A percentile compares a stretch with the other conserved stretches of the same genome.
Conservation (phyloP, 257 asterid genomes). For the Salvia rosmarinus region DNA sequence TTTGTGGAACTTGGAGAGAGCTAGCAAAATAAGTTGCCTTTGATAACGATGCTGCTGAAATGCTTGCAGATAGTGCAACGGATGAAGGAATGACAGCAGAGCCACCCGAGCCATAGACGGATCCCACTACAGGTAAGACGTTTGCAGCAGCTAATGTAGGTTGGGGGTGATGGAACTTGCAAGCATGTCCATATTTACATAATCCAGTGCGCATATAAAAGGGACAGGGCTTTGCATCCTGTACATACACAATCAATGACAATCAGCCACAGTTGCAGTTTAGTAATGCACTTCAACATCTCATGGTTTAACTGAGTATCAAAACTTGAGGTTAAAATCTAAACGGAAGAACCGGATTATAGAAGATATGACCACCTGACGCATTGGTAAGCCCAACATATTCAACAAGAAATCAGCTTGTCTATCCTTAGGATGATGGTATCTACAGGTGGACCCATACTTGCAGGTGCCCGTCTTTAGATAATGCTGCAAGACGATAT, state of each 20-base stretch:
- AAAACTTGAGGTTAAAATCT: neutral
- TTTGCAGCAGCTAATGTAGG: conserved; percentile 50
- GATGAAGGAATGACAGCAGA: conserved; percentile 44
- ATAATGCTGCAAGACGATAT: conserved; percentile 56
- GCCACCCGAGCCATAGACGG: conserved; percentile 48
- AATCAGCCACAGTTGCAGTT: conserved; percentile 24
- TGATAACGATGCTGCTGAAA: conserved; percentile 45
- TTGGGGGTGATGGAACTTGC: conserved; percentile 80
- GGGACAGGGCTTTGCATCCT: conserved; percentile 63
- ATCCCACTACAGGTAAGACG: conserved; percentile 47
- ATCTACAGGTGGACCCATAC: conserved; percentile 68
- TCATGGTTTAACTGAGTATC: neutral
- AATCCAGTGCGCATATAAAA: conserved; percentile 64
- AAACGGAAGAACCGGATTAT: conserved; percentile 2
- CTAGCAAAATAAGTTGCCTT: conserved; percentile 46
- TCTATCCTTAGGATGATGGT: conserved; percentile 71
- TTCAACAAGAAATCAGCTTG: conserved; percentile 49
- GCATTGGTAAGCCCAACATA: conserved; percentile 69
- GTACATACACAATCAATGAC: conserved; percentile 26
- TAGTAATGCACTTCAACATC: neutral
- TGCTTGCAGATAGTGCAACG: conserved; percentile 41
- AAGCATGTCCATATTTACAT: conserved; percentile 66
- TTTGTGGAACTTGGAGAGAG: conserved; percentile 56
- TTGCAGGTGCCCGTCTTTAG: conserved; percentile 78
- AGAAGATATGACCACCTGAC: conserved; percentile 55